Evolutionary conservation across 441 rosid genomes (phyloP).

Genomic region (Erodium moschatum): DNA sequence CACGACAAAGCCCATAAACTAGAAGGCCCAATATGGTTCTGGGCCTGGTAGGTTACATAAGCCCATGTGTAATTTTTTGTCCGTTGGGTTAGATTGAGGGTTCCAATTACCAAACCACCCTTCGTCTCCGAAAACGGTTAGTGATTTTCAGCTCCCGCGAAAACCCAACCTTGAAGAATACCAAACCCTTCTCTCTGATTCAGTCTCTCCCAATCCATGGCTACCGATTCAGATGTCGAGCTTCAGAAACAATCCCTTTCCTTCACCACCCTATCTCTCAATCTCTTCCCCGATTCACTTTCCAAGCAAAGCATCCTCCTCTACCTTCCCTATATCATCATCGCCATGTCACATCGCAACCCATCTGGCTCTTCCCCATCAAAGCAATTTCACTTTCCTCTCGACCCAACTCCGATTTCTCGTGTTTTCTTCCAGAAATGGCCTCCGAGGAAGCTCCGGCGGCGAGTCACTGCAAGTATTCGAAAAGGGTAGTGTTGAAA

Average conservation of each 20-base stretch:
- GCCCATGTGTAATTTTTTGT: too few species aligned
- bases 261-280: slow-evolving; percentile 37
- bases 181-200: slow-evolving; percentile 46
- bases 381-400: background rate
- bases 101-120: too few species aligned
- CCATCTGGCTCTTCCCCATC: background rate
- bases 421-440: slow-evolving; percentile 21
- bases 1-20: too few species aligned
- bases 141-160: slow-evolving; percentile 44
- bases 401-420: too few species aligned
- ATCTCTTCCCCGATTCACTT: slow-evolving; percentile 25
- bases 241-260: slow-evolving; percentile 56
- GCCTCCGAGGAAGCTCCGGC: slow-evolving; percentile 21
- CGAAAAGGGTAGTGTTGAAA: slow-evolving; percentile 53
- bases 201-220: slow-evolving; percentile 13
- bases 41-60: too few species aligned
- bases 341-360: slow-evolving; percentile 12
- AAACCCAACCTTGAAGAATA: slow-evolving; percentile 41
- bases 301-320: slow-evolving; percentile 32
- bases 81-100: too few species aligned
- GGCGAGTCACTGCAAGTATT: slow-evolving; percentile 33
- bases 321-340: slow-evolving; percentile 26
- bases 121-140: slow-evolving; percentile 2
- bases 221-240: slow-evolving; percentile 14
- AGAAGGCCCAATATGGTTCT: too few species aligned